These are phyloP conservation scores for Apostasia ramifera DNA, from an alignment of 106 monocot species.

Conservation along the genomic window DNA sequence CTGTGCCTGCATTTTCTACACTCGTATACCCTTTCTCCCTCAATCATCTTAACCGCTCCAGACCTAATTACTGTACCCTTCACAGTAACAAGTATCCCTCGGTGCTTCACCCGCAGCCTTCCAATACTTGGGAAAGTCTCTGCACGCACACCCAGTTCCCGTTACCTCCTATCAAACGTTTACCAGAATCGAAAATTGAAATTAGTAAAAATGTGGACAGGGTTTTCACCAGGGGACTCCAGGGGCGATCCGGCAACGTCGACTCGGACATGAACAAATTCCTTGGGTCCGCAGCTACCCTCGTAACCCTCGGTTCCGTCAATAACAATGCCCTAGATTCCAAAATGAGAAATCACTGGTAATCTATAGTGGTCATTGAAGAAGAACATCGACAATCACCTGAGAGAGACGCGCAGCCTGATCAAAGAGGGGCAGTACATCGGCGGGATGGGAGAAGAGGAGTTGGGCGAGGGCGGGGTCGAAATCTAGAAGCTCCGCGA, in stretches of 20 bases:
- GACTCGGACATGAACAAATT: slow-evolving; percentile 76
- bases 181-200: neutral
- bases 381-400: slow-evolving; percentile 10
- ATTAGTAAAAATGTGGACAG: neutral
- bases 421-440: slow-evolving; percentile 61
- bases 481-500: slow-evolving; percentile 74
- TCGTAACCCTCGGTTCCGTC: slow-evolving; percentile 33
- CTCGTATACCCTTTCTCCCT: slow-evolving; percentile 74
- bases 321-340: slow-evolving; percentile 35
- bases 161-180: neutral
- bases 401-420: slow-evolving; percentile 54
- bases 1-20: slow-evolving; percentile 84
- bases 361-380: neutral
- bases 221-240: slow-evolving; percentile 66
- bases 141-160: slow-evolving; percentile 11
- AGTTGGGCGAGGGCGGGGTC: slow-evolving; percentile 55
- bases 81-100: slow-evolving; percentile 73
- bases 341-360: neutral
- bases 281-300: slow-evolving; percentile 27
- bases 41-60: slow-evolving; percentile 90
- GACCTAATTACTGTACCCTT: slow-evolving; percentile 91
- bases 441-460: slow-evolving; percentile 55
- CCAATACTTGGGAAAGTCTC: slow-evolving; percentile 91
- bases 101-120: slow-evolving; percentile 72
- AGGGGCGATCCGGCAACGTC: slow-evolving; percentile 72